Conservation (phyloP, 129 eudicot genomes). For the Glebionis coronaria region DNA sequence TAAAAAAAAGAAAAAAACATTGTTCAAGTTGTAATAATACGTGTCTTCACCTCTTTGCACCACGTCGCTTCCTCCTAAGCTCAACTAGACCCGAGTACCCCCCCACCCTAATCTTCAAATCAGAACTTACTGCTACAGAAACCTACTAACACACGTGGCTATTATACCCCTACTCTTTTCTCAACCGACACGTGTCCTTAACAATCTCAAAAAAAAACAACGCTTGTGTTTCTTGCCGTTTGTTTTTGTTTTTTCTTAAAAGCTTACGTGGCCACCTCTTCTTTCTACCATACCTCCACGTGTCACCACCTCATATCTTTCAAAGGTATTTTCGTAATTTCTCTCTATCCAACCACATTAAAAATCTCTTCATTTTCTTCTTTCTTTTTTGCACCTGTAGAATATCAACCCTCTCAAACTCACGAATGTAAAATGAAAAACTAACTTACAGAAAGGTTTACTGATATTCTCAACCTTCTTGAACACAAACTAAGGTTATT, state of each 20-base stretch:
- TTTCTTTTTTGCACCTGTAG: constrained; percentile 11
- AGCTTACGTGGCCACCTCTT: constrained; percentile 20
- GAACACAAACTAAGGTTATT: too few relatives aligned
- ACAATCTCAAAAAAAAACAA: neutral
- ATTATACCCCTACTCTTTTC: neutral
- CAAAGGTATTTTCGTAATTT: constrained; percentile 13
- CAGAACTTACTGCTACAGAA: constrained; percentile 3
- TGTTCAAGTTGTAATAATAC: too few relatives aligned
- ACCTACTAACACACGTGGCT: constrained; percentile 26
- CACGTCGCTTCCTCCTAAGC: constrained; percentile 3
- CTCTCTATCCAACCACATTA: neutral
- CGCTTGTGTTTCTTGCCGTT: constrained; percentile 13
- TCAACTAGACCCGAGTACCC: neutral
- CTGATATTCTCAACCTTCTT: too few relatives aligned
- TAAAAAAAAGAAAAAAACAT: too few relatives aligned
- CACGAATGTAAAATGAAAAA: too few relatives aligned
- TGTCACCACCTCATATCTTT: constrained; percentile 11
- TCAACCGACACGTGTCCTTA: constrained; percentile 31
- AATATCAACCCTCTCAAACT: too few relatives aligned
- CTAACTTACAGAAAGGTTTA: too few relatives aligned
- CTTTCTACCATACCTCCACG: constrained; percentile 20
- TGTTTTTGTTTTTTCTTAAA: neutral
- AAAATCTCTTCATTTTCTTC: constrained; percentile 33
- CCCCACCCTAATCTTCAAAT: neutral
- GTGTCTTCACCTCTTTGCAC: neutral